These are phyloP conservation scores for Panellus pusillus DNA, from an alignment of 768 basidiomycete species.

Conservation along the genomic window DNA sequence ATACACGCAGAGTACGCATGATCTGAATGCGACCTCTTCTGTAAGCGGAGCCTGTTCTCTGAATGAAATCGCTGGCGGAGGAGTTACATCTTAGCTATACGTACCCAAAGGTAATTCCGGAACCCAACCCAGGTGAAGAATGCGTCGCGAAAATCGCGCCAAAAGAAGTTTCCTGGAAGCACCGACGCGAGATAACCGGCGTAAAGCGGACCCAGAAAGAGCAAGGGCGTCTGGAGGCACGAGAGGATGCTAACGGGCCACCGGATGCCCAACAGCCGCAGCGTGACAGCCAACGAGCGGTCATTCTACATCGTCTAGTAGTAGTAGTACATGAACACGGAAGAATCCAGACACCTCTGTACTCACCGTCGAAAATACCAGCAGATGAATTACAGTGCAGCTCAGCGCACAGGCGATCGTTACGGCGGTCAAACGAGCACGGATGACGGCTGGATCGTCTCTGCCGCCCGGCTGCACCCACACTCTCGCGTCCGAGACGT, in stretches of 20 bases:
- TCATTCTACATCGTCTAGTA: background rate
- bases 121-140: slow-evolving; percentile 58
- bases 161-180: slow-evolving; percentile 60
- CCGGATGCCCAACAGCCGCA: background rate
- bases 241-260: slow-evolving; percentile 34
- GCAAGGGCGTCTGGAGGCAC: slow-evolving; percentile 66
- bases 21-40: slow-evolving; percentile 90
- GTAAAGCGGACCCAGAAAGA: slow-evolving; percentile 81
- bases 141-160: slow-evolving; percentile 36
- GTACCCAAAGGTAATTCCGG: slow-evolving; percentile 65
- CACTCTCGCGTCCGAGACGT: slow-evolving; percentile 27
- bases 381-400: slow-evolving; percentile 43
- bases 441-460: slow-evolving; percentile 84
- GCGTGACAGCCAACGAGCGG: background rate
- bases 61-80: background rate
- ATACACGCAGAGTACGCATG: slow-evolving; percentile 76
- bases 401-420: slow-evolving; percentile 59
- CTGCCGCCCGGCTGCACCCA: slow-evolving; percentile 44
- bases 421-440: slow-evolving; percentile 73
- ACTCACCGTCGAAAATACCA: background rate
- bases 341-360: too few relatives aligned
- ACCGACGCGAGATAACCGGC: slow-evolving; percentile 43
- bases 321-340: too few relatives aligned
- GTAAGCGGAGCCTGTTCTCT: slow-evolving; percentile 77
- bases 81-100: slow-evolving; percentile 18